These are phyloP conservation scores for Paraurostyla sp. DNA, from an alignment of 73 alveolate species.

Conservation along the genomic window DNA sequence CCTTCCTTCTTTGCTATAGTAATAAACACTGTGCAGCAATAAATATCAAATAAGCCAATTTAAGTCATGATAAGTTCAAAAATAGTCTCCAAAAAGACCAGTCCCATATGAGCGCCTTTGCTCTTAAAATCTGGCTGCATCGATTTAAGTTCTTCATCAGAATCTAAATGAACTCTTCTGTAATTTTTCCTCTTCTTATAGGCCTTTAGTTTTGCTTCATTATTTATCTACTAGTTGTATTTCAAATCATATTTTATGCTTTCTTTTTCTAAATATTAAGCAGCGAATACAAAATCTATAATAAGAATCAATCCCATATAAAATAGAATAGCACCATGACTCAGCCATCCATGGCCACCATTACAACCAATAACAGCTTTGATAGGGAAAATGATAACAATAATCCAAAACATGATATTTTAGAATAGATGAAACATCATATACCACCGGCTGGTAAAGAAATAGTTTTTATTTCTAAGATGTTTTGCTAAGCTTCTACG, in stretches of 20 bases:
- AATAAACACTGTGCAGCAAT: neutral
- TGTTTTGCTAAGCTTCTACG: constrained; percentile 19
- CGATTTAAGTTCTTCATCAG: constrained; percentile 26
- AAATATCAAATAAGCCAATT: constrained; percentile 15
- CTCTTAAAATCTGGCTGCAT: neutral
- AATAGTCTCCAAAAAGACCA: constrained; percentile 14
- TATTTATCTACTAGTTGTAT: neutral
- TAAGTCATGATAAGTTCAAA: constrained; percentile 39
- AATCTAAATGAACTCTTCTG: constrained; percentile 32
- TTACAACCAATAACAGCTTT: constrained; percentile 35
- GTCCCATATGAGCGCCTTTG: constrained; percentile 18
- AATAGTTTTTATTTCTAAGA: constrained; percentile 24
- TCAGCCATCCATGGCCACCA: constrained; percentile 43
- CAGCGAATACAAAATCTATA: constrained; percentile 41
- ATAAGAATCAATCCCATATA: constrained; percentile 1
- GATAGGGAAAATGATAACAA: neutral
- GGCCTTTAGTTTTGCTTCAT: constrained; percentile 49
- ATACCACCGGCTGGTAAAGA: constrained; percentile 29
- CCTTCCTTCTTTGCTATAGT: constrained; percentile 16
- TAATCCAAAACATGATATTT: constrained; percentile 32
- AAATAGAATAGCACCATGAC: constrained; percentile 16
- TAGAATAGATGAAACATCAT: constrained; percentile 25
- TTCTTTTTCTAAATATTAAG: constrained; percentile 24
- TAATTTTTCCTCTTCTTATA: constrained; percentile 26
- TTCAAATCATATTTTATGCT: constrained; percentile 9